These are phyloP conservation scores for Trichosporon inkin DNA, from an alignment of 1,284 basidiomycete species.

Conservation along the genomic window DNA sequence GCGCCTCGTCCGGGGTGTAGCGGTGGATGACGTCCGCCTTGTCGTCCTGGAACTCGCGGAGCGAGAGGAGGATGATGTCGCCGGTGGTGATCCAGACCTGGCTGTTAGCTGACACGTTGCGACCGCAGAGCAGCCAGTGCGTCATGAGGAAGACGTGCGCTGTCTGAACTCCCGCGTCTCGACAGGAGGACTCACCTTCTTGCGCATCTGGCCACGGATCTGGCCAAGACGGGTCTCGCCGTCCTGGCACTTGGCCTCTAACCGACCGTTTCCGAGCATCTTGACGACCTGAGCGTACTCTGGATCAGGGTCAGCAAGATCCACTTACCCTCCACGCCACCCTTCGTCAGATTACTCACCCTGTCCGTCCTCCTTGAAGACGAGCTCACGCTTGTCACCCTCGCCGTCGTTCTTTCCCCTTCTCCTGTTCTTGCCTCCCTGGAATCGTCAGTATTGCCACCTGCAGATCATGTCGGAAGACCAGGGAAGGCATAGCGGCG, in stretches of 20 bases:
- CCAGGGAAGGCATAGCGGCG: neutral
- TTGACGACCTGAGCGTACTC: constrained; percentile 98
- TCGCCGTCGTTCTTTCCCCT: constrained; percentile 99
- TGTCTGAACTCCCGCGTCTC: too few species aligned
- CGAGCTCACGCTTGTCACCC: constrained; percentile 95
- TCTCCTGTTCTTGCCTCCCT: constrained; percentile 99
- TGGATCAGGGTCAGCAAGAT: constrained; percentile 28
- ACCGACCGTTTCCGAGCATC: constrained; percentile 97
- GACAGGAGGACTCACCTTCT: constrained; percentile 66
- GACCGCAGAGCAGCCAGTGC: neutral
- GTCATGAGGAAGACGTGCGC: too few species aligned
- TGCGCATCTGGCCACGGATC: constrained; percentile 98
- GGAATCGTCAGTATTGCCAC: constrained; percentile 1
- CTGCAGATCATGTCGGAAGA: neutral
- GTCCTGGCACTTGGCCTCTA: constrained; percentile 97
- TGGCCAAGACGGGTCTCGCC: constrained; percentile 97
- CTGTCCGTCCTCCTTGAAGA: constrained; percentile 98
- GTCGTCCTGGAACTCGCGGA: constrained; percentile 98
- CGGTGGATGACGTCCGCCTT: constrained; percentile 99
- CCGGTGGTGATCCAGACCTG: constrained; percentile 99
- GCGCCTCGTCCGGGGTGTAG: constrained; percentile 85
- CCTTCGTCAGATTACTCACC: constrained; percentile 48
- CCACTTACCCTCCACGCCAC: neutral
- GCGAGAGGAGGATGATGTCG: constrained; percentile 91
- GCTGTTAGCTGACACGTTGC: neutral